A percentile compares a stretch with the other conserved stretches of the same genome.
Conservation (phyloP, 257 asterid species). For the Handroanthus guayacan region DNA sequence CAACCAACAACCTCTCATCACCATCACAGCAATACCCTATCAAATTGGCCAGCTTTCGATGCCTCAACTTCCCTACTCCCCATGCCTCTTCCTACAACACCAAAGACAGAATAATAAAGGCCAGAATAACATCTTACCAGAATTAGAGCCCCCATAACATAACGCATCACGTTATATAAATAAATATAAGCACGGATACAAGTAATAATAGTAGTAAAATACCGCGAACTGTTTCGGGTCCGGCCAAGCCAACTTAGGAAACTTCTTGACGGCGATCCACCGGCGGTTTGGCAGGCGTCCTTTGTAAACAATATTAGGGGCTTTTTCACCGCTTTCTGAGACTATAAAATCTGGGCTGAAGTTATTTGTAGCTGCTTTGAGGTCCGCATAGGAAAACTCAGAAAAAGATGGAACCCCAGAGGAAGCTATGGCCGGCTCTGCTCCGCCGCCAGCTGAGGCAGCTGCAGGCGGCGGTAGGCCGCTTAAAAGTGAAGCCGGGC, state of each 20-base stretch:
- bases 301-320: slow-evolving; percentile 73
- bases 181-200: neutral
- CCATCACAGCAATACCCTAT: slow-evolving; percentile 82
- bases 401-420: slow-evolving; percentile 54
- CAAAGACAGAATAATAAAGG: neutral
- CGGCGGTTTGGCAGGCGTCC: slow-evolving; percentile 70
- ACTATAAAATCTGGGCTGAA: slow-evolving; percentile 72
- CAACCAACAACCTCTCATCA: slow-evolving; percentile 76
- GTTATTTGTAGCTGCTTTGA: slow-evolving; percentile 65
- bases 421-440: slow-evolving; percentile 32
- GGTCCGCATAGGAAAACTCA: slow-evolving; percentile 61
- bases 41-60: slow-evolving; percentile 62
- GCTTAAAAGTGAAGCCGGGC: slow-evolving; percentile 25
- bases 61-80: slow-evolving; percentile 72
- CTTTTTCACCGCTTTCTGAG: slow-evolving; percentile 75
- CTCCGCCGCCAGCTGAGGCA: slow-evolving; percentile 32
- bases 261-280: slow-evolving; percentile 73
- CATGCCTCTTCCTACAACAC: slow-evolving; percentile 62
- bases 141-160: neutral
- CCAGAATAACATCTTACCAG: neutral
- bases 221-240: slow-evolving; percentile 84
- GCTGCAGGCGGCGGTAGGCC: slow-evolving; percentile 35
- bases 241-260: slow-evolving; percentile 74
- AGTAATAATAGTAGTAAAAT: neutral
- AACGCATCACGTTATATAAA: slow-evolving; percentile 19